These are phyloP conservation scores for Phytophthora pinifolia DNA, from an alignment of 352 stramenopile species.

Conservation along the genomic window DNA sequence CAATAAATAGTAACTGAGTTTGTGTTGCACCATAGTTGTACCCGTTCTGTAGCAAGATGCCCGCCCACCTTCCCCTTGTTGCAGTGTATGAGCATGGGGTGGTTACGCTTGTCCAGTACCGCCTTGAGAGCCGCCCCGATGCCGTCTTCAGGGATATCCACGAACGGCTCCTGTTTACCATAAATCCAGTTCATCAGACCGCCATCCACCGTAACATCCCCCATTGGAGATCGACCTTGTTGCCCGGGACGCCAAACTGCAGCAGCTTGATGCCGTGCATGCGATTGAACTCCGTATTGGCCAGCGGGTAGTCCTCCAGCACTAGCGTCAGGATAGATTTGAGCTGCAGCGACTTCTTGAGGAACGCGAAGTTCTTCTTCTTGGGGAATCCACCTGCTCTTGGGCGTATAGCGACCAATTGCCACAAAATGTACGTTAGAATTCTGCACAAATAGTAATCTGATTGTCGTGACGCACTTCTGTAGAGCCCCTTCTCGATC, in stretches of 20 bases:
- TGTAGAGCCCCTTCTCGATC: constrained; percentile 86
- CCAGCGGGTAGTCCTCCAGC: constrained; percentile 85
- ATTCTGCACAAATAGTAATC: no score
- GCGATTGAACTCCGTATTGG: constrained; percentile 81
- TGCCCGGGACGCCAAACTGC: constrained; percentile 83
- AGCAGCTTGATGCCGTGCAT: constrained; percentile 79
- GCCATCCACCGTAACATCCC: neutral
- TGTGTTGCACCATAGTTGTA: neutral
- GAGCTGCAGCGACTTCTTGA: constrained; percentile 73
- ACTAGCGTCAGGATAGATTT: constrained; percentile 86
- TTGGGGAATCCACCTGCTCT: constrained; percentile 76
- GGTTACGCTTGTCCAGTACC: constrained; percentile 83
- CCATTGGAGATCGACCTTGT: constrained; percentile 46
- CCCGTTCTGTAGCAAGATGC: neutral
- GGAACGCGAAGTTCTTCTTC: constrained; percentile 89
- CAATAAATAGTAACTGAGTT: neutral
- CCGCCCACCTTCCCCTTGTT: constrained; percentile 80
- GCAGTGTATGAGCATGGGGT: constrained; percentile 88
- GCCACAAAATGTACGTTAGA: neutral
- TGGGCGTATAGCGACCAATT: neutral
- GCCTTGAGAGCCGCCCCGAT: constrained; percentile 74
- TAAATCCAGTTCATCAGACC: constrained; percentile 1
- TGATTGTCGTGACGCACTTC: constrained; percentile 44
- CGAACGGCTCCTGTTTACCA: constrained; percentile 69
- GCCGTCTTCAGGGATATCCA: constrained; percentile 82